These are phyloP conservation scores for Herpetomonas tarakana DNA, from an alignment of 208 protist species.

Conservation along the genomic window DNA sequence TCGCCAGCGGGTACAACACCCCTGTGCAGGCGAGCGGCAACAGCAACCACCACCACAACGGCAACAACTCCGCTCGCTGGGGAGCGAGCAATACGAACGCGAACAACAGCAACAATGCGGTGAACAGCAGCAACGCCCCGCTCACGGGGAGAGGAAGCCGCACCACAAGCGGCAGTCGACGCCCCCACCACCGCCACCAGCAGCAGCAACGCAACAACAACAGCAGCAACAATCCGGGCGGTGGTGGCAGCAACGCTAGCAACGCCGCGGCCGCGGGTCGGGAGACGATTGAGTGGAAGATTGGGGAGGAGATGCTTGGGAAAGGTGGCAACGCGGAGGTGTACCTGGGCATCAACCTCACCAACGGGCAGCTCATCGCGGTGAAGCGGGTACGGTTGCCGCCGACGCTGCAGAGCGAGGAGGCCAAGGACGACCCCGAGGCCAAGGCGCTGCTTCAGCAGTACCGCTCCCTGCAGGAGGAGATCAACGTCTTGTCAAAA, in stretches of 20 bases:
- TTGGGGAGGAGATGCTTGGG: slow-evolving; percentile 87
- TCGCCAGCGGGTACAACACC: slow-evolving; percentile 24
- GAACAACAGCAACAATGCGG: background rate
- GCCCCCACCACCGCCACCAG: slow-evolving; percentile 10
- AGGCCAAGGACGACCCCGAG: slow-evolving; percentile 29
- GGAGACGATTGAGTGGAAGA: slow-evolving; percentile 90
- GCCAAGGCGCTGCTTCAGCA: slow-evolving; percentile 70
- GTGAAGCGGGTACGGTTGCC: slow-evolving; percentile 87
- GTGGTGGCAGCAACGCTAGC: background rate
- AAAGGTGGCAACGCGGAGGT: slow-evolving; percentile 90
- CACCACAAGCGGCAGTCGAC: slow-evolving; percentile 22
- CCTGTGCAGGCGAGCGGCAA: slow-evolving; percentile 11
- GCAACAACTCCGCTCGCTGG: too few species aligned
- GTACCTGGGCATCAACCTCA: slow-evolving; percentile 89
- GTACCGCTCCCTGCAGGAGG: slow-evolving; percentile 84
- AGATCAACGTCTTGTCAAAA: slow-evolving; percentile 89
- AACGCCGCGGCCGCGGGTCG: slow-evolving; percentile 14
- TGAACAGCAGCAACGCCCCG: background rate
- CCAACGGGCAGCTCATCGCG: slow-evolving; percentile 87
- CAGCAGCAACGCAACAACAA: background rate
- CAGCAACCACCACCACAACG: background rate
- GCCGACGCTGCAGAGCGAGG: slow-evolving; percentile 14
- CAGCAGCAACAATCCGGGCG: too few species aligned
- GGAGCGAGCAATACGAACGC: slow-evolving; percentile 2
- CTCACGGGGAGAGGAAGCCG: slow-evolving; percentile 8